Conservation (phyloP, 2,329 filamentous ascomycete species). For the Nemania diffusa region DNA sequence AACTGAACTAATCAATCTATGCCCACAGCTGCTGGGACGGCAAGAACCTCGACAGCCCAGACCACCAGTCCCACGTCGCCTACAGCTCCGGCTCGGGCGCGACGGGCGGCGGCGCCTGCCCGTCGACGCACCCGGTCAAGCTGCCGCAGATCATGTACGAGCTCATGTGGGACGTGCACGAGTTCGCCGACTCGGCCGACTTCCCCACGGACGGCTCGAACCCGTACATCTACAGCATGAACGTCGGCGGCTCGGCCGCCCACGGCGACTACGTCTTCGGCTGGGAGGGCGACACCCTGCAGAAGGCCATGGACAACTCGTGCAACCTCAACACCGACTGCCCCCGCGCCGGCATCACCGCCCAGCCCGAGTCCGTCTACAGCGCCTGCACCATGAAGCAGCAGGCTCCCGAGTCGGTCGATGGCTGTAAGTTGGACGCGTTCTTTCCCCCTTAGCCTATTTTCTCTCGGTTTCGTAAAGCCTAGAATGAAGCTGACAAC, state of each 20-base stretch:
- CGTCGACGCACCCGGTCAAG: conserved; percentile 58
- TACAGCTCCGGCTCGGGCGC: conserved; percentile 58
- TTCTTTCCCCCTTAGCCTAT: not conserved
- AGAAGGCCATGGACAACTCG: conserved; percentile 59
- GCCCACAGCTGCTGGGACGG: conserved; percentile 60
- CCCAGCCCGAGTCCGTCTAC: conserved; percentile 57
- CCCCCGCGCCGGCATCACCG: conserved; percentile 56
- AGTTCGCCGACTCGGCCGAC: conserved; percentile 55
- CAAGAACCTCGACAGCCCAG: conserved; percentile 58
- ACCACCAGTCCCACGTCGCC: conserved; percentile 60
- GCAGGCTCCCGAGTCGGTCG: conserved; percentile 60
- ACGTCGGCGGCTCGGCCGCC: conserved; percentile 58
- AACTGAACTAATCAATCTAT: conserved; percentile 12
- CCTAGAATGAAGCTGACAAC: conserved; percentile 19
- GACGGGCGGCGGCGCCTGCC: conserved; percentile 59
- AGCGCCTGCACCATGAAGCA: conserved; percentile 59
- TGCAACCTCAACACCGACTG: conserved; percentile 61
- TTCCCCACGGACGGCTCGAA: conserved; percentile 57
- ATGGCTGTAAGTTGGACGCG: conserved; percentile 56
- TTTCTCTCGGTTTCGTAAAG: not conserved
- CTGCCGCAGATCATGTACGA: conserved; percentile 62
- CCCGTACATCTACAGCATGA: conserved; percentile 58
- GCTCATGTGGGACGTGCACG: conserved; percentile 58
- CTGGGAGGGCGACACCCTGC: conserved; percentile 61
- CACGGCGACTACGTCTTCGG: conserved; percentile 65